Base-by-base conservation (phyloP, 768 basidiomycete genomes). In the Russula foetens region DNA sequence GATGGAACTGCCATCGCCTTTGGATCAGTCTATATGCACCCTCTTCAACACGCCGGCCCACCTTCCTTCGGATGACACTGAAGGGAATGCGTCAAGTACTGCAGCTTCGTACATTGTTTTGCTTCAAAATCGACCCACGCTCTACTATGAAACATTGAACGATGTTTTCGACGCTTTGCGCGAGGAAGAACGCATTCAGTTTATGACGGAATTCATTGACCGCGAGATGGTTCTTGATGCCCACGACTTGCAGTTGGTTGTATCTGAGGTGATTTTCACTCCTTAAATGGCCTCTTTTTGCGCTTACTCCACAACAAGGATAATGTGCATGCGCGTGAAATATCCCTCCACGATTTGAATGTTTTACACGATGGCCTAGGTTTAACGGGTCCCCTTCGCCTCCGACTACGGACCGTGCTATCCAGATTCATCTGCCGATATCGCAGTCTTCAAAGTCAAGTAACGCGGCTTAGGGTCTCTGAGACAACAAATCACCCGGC, bases 81-180 rank as follows among this genome's bases (percentile, higher is more conserved):
- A 63, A n/a, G 28, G 41, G n/a, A 49, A 33, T 8, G 62, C 62
- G 15, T 63, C 58, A 38, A n/a, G 56, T 17, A 66, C 69, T 7
- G 62, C 65, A 35, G 60, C 51, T 63, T 47, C 31, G 45, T 72
- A 62, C 33, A 68, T 72, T n/a, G 69, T 88, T 7, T 73, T 91
- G 50, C 76, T 92, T 59, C 79, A 82, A 48, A 75, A 82, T 59
- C 78, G 74, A 19, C 88, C 88, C 3, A 86, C 83, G 4, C 75
- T 91, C 7, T 92, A 88, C 70, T 91, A 90, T 66, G 88, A 90
- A 69, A 84, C 88, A 29, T 69, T 92, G 48, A 81, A 79, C 45
- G 76, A 72, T 58, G 81, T 90, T 21, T 90, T 91, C 67, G 85
- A 85, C 57, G 85, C 84, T 58, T 73, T 92, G 45, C 85, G 87